Percentiles rank a stretch among this genome's conserved stretches.
These are phyloP conservation scores for Acmispon strigosus DNA, from an alignment of 306 rosid species.

Conservation along the genomic window DNA sequence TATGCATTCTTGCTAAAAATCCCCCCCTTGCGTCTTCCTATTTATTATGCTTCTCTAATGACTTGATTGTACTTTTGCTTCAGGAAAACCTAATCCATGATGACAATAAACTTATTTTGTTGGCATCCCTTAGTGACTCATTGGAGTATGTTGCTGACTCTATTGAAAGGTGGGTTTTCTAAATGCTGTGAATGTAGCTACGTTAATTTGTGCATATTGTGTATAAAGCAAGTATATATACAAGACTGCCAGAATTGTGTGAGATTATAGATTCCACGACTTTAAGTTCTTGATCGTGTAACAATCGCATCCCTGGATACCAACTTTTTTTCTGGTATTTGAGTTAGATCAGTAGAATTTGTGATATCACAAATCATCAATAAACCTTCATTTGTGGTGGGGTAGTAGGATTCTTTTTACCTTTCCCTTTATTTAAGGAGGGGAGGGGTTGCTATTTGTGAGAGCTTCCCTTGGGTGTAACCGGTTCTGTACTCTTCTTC, in stretches of 20 bases:
- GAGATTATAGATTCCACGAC: not conserved
- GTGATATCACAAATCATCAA: not conserved
- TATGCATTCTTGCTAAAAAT: slow-evolving; percentile 1
- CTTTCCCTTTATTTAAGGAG: too few species aligned
- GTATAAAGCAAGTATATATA: slow-evolving; percentile 5
- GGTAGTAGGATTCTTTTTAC: too few species aligned
- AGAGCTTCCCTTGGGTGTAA: not conserved
- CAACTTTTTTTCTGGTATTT: not conserved
- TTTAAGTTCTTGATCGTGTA: not conserved
- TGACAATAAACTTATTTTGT: slow-evolving; percentile 88
- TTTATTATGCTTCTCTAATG: slow-evolving; percentile 14
- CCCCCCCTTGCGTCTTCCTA: not conserved
- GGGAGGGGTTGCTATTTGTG: not conserved
- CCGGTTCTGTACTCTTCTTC: not conserved
- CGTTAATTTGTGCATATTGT: not conserved
- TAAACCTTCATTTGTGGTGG: not conserved
- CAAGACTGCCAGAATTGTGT: not conserved
- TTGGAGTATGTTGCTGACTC: slow-evolving; percentile 96
- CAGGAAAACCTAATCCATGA: slow-evolving; percentile 97
- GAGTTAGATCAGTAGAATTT: not conserved
- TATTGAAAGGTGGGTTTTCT: slow-evolving; percentile 76
- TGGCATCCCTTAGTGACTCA: slow-evolving; percentile 97
- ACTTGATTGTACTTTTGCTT: slow-evolving; percentile 13
- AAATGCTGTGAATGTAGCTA: not conserved
- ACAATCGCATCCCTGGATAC: not conserved